Evolutionary conservation across 176 grass and related monocot genomes (phyloP).

Genomic region (Themeda triandra): DNA sequence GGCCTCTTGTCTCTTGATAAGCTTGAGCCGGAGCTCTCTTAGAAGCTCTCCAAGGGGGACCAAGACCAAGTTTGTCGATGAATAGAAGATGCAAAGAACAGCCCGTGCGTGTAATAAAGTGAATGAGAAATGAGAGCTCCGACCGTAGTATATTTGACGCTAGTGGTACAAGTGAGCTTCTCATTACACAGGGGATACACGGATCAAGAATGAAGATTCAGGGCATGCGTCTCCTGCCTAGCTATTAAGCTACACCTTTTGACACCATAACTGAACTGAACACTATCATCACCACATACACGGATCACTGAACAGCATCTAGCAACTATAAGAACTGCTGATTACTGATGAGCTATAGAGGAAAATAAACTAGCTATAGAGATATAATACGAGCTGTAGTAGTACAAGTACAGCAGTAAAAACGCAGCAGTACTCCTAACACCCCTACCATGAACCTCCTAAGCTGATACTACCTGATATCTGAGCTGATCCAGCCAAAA

Average conservation of each 20-base stretch:
- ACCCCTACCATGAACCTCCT: constrained; percentile 7
- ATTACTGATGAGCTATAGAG: not conserved
- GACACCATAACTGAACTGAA: not conserved
- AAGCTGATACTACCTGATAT: not conserved
- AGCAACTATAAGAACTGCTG: not conserved
- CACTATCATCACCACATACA: constrained; percentile 8
- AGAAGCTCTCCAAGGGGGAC: not conserved
- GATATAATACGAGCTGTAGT: not conserved
- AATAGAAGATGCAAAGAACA: not conserved
- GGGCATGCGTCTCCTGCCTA: not conserved
- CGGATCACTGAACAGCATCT: not conserved
- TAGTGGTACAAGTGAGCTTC: constrained; percentile 24
- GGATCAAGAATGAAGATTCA: constrained; percentile 23
- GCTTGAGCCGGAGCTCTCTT: not conserved
- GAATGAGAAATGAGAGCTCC: no score
- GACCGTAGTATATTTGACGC: not conserved
- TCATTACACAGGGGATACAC: not conserved
- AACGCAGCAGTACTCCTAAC: constrained; percentile 40
- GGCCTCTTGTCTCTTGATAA: not conserved
- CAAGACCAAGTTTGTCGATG: not conserved
- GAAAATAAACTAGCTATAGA: not conserved
- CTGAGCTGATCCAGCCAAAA: constrained; percentile 16
- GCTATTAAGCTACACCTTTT: not conserved
- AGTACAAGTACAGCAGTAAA: constrained; percentile 47
- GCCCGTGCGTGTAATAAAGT: not conserved